Base-by-base conservation (phyloP, 2,329 filamentous ascomycete genomes). In the Trichoderma aggressivum region DNA sequence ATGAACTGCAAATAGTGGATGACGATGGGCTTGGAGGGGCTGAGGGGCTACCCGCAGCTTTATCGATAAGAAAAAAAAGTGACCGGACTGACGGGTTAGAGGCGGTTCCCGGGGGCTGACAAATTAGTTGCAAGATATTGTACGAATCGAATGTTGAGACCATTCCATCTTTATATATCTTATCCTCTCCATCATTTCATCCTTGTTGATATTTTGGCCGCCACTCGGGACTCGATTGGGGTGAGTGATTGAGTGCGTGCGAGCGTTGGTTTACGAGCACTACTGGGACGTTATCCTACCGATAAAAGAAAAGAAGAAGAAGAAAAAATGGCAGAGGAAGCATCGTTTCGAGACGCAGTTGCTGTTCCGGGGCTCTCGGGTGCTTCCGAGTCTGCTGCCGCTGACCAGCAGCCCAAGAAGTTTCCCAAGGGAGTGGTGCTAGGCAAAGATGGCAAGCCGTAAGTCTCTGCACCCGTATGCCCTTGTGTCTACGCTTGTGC, bases 391-490 rank as follows among this genome's bases (percentile, higher is more conserved):
- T 66, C 69, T 63, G 71, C 60, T 66, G 72, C 72, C 72, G 74
- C 74, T 66, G 74, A 75, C 26, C 81, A 80, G 72, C 75, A 79
- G 62, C 82, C 86, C 30, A 87, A 87, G 77, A 88, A 85, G 77
- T 81, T 92, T 34, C 88, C 91, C 18, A 92, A 91, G 77, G 92
- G 92, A 74, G 85, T 95, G 3, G 87, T 95, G 47, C 82, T 95
- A 43, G 93, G 91, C 59, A 91, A 91, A 74, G 92, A 96, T 82
- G 93, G 93, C 70, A 96, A 96, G 82, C 93, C 93, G 93, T 95
- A 82, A 84, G 91, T 82, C 26, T 32, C 21, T 21, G 21, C 47
- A 5, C 47, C 1, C 26, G 26, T 5, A 30, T n/a, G 5, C 28
- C 28, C 28, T 59, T 34, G 5, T 24, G 28, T 3, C 56, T 59